Base-by-base conservation (phyloP, 805 yeast genomes). In the Pichia exigua region DNA sequence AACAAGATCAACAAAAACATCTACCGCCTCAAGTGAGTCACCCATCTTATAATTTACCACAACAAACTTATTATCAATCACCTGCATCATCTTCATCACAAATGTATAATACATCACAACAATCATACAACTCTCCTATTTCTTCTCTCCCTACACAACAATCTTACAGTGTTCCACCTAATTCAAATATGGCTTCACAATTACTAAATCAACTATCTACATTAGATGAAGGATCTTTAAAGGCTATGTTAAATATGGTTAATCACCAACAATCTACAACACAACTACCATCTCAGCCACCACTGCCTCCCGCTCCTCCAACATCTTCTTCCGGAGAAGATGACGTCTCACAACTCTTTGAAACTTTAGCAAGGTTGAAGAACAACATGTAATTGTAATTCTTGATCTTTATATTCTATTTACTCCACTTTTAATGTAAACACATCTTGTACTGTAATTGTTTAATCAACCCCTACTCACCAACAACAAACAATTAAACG, bases 301-400 rank as follows among this genome's bases (percentile, higher is more conserved):
- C 47, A 1, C 41, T 24, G 17, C 41, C 44, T 21, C 43, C 27
- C 22, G 55, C 27, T 17, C 32, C 18, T 20, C 51, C 32, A 13
- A 42, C 40, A 48, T 40, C 47, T 46, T 20, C 24, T 30, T 18
- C 38, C n/a, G 26, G 22, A 15, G 41, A 43, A 9, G 67, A 64
- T 46, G 63, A 65, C 52, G 54, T 75, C 54, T 58, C 62, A 59
- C 65, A 63, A 62, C 54, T 69, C 13, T 64, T 67, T 47, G 72
- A 69, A 41, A 69, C 73, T 40, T 58, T 69, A 46, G 71, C 72
- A 21, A 64, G 73, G 56, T 58, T 69, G 42, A 65, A 67, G 56
- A 67, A 69, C 52, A 68, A 67, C 61, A 70, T 59, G 65, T 68
- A 64, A 55, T 54, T 38, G 17, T 41, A 39, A 48, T 8, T 27